These are phyloP conservation scores for Trichoderma semiorbis DNA, from an alignment of 2,329 filamentous ascomycete species.

Conservation along the genomic window DNA sequence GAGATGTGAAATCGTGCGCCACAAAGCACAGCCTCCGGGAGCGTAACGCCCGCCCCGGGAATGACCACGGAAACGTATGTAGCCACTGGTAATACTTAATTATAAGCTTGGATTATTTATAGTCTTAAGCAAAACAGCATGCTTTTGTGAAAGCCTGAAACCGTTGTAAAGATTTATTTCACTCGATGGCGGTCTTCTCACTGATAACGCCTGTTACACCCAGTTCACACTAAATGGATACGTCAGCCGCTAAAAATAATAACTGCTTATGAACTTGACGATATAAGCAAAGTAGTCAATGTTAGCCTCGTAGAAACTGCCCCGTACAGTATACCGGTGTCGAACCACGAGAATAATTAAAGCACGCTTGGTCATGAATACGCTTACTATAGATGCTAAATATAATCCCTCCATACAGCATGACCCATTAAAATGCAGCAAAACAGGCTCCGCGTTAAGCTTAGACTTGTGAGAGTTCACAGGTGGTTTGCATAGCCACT, in stretches of 20 bases:
- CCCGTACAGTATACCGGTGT: not conserved
- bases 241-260: not conserved
- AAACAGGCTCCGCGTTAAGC: not conserved
- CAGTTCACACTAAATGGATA: not conserved
- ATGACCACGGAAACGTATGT: not conserved
- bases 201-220: not conserved
- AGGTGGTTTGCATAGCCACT: not conserved
- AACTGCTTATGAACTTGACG: not conserved
- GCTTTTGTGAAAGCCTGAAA: not conserved
- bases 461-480: not conserved
- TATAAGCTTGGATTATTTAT: not conserved
- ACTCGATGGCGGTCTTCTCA: not conserved
- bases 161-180: not conserved
- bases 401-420: not conserved
- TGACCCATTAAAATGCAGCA: not conserved
- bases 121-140: not conserved
- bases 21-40: not conserved
- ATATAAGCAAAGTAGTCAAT: not conserved
- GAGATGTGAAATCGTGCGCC: not conserved
- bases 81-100: not conserved
- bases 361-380: not conserved
- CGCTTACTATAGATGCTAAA: not conserved
- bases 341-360: not conserved
- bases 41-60: not conserved
- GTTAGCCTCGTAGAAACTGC: not conserved